Percentiles rank a stretch among this genome's conserved stretches.
Evolutionary conservation across 148 eudicot species (phyloP).

Genomic region (Mesembryanthemum crystallinum): DNA sequence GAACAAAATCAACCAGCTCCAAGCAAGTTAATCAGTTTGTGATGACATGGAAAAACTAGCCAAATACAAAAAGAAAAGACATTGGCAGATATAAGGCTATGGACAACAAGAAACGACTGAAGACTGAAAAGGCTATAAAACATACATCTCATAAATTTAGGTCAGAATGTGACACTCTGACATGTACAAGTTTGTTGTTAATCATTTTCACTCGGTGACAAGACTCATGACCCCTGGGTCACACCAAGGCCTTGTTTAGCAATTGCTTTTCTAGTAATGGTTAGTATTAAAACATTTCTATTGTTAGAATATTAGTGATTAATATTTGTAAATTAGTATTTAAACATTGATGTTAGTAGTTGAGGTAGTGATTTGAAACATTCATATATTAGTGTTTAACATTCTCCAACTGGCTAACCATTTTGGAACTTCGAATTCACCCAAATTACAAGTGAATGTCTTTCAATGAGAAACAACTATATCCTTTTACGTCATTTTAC

Average conservation of each 20-base stretch:
- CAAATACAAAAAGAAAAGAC: not conserved
- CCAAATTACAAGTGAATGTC: too few species aligned
- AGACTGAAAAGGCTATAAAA: not conserved
- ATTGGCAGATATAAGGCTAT: not conserved
- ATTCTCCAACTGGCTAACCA: too few species aligned
- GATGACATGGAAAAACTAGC: not conserved
- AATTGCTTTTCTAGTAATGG: too few species aligned
- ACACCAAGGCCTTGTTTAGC: not conserved
- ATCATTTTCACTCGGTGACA: not conserved
- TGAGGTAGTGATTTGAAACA: too few species aligned
- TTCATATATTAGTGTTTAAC: too few species aligned
- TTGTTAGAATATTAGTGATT: too few species aligned
- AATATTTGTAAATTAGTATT: too few species aligned
- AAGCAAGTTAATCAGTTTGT: not conserved
- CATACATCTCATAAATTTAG: not conserved
- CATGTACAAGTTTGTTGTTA: not conserved
- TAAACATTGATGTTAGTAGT: too few species aligned
- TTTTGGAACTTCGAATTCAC: too few species aligned
- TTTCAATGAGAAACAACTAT: too few species aligned
- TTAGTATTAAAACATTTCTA: too few species aligned
- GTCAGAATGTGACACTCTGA: not conserved
- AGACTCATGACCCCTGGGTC: not conserved
- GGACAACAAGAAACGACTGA: constrained; percentile 2
- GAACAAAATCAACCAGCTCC: not conserved
- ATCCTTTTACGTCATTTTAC: too few species aligned